Percentiles rank a stretch among this genome's conserved stretches.
Evolutionary conservation across 1,284 basidiomycete species (phyloP).

Genomic region (Bjerkandera adusta): DNA sequence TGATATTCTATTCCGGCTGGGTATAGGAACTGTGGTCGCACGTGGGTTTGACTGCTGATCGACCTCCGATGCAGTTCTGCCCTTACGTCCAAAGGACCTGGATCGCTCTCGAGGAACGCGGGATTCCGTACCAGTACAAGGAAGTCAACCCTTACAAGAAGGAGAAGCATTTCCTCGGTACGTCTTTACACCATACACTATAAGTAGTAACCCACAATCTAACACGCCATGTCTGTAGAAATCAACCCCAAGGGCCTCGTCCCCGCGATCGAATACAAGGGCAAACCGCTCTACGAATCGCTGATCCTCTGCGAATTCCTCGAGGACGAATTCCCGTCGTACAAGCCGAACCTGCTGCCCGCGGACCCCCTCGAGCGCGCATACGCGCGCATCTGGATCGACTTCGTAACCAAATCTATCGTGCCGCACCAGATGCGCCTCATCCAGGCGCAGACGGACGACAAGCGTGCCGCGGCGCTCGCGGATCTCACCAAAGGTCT

Average conservation of each 20-base stretch:
- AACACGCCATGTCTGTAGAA: constrained; percentile 31
- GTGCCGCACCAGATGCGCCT: constrained; percentile 53
- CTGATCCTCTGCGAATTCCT: constrained; percentile 60
- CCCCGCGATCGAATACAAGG: constrained; percentile 57
- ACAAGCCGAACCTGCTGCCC: constrained; percentile 45
- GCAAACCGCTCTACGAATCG: constrained; percentile 59
- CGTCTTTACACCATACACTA: neutral
- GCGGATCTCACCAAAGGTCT: constrained; percentile 46
- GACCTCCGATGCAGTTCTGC: constrained; percentile 66
- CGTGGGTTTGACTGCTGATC: too few relatives aligned
- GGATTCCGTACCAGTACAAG: constrained; percentile 61
- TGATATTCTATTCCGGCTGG: constrained; percentile 65
- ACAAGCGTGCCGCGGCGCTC: constrained; percentile 45
- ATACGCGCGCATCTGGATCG: constrained; percentile 49
- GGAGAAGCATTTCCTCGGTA: constrained; percentile 57
- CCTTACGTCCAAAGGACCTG: constrained; percentile 69
- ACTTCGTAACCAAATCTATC: constrained; percentile 49
- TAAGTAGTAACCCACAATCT: neutral
- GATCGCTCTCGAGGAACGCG: constrained; percentile 66
- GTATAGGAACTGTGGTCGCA: too few relatives aligned
- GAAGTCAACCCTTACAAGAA: constrained; percentile 75
- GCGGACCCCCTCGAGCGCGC: constrained; percentile 50
- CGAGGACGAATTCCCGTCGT: constrained; percentile 53
- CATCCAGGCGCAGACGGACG: constrained; percentile 48
- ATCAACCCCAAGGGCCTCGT: constrained; percentile 72